Evolutionary conservation across 371 early-diverging fungal genomes (phyloP).

Genomic region (Mucor ambiguus): DNA sequence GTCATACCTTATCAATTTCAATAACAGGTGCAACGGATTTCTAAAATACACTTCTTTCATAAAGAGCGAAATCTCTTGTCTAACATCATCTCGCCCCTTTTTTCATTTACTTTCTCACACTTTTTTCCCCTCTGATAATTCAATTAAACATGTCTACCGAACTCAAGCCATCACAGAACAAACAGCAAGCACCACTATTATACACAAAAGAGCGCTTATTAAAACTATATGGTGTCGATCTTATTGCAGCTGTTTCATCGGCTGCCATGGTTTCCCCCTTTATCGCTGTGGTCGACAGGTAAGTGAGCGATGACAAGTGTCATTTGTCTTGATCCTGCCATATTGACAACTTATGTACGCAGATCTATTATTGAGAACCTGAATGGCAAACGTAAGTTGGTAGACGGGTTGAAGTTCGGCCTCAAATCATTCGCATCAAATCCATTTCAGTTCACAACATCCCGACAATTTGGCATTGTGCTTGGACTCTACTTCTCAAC

Average conservation of each 20-base stretch:
- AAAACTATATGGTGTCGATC: conserved; percentile 46
- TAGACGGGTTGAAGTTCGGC: conserved; percentile 49
- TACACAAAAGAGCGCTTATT: conserved; percentile 20
- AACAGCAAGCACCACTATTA: neutral
- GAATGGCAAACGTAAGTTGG: conserved; percentile 53
- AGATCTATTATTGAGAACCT: conserved; percentile 68
- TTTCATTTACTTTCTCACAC: neutral
- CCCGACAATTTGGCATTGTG: conserved; percentile 56
- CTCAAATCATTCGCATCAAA: conserved; percentile 35
- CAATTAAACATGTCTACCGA: conserved; percentile 11
- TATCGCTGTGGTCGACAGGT: conserved; percentile 69
- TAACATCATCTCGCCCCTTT: neutral
- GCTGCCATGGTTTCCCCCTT: conserved; percentile 59
- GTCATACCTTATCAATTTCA: neutral
- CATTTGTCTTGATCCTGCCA: neutral
- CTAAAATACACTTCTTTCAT: neutral
- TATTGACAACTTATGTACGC: neutral
- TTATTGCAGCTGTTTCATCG: conserved; percentile 46
- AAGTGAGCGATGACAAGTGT: neutral
- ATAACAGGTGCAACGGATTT: neutral
- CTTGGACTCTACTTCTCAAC: conserved; percentile 61
- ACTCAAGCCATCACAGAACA: conserved; percentile 2
- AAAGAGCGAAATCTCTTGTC: conserved; percentile 2
- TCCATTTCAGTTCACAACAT: conserved; percentile 48
- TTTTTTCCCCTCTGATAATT: neutral